These are phyloP conservation scores for Boletales sp. DNA, from an alignment of 768 basidiomycete species.

Conservation along the genomic window DNA sequence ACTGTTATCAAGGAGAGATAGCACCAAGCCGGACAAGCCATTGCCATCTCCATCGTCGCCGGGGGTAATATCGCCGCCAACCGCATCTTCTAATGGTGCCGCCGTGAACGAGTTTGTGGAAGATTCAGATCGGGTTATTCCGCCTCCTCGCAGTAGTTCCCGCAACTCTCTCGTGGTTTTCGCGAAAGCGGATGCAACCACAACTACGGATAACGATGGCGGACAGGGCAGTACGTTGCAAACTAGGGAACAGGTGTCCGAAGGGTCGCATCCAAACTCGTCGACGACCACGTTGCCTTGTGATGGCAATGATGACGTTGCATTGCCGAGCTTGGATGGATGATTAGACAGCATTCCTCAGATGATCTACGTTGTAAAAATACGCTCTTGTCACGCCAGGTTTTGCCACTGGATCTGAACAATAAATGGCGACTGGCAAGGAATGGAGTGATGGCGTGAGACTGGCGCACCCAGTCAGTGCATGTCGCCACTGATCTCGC, in stretches of 20 bases:
- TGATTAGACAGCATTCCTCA: slow-evolving; percentile 10
- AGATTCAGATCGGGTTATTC: slow-evolving; percentile 17
- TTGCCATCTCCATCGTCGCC: slow-evolving; percentile 23
- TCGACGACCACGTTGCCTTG: slow-evolving; percentile 2
- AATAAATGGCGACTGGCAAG: neutral
- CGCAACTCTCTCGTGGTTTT: slow-evolving; percentile 6
- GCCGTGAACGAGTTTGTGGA: slow-evolving; percentile 11
- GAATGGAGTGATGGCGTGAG: slow-evolving; percentile 10
- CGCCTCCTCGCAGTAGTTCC: slow-evolving; percentile 22
- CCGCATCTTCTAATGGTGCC: slow-evolving; percentile 8
- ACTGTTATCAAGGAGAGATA: slow-evolving; percentile 30
- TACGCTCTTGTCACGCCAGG: no score
- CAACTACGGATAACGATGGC: slow-evolving; percentile 5
- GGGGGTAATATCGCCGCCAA: slow-evolving; percentile 9
- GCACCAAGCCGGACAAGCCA: slow-evolving; percentile 25
- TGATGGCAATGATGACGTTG: slow-evolving; percentile 9
- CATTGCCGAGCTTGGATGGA: slow-evolving; percentile 11
- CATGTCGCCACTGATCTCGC: slow-evolving; percentile 9
- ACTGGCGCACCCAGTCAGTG: neutral
- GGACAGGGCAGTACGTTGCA: neutral
- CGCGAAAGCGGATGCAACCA: slow-evolving; percentile 3
- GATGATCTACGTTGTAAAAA: slow-evolving; percentile 9
- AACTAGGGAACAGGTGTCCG: slow-evolving; percentile 4
- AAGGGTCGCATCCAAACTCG: slow-evolving; percentile 9
- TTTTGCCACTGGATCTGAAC: neutral